A percentile compares a stretch with the other conserved stretches of the same genome.
Evolutionary conservation across 441 rosid species (phyloP).

Genomic region (Euphorbia schlechtendalii): DNA sequence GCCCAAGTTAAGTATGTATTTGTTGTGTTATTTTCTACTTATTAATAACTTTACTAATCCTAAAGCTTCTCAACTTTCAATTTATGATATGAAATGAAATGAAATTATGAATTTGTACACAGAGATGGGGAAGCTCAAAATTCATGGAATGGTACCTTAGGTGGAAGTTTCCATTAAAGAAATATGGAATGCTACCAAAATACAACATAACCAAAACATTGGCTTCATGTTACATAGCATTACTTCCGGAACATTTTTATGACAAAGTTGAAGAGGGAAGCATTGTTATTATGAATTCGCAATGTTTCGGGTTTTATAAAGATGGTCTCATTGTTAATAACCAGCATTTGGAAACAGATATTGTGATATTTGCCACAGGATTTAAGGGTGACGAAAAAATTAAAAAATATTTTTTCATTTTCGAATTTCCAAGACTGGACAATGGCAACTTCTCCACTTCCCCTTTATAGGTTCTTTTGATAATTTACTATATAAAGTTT

Average conservation of each 20-base stretch:
- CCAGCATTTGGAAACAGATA: conserved; percentile 26
- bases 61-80: no score
- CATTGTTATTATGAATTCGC: conserved; percentile 37
- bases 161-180: conserved; percentile 29
- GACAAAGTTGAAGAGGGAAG: conserved; percentile 42
- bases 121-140: conserved; percentile 41
- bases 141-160: conserved; percentile 33
- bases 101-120: no score
- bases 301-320: conserved; percentile 29
- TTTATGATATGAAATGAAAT: no score
- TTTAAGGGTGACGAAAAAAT: conserved; percentile 39
- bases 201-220: conserved; percentile 28
- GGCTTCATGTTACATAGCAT: conserved; percentile 29
- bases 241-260: conserved; percentile 33
- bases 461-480: conserved; percentile 26
- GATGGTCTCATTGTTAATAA: conserved; percentile 31
- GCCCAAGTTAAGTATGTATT: no score
- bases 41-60: no score
- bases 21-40: no score
- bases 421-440: conserved; percentile 21
- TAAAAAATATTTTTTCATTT: conserved; percentile 26
- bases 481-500: no score
- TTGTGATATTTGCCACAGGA: conserved; percentile 44
- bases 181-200: conserved; percentile 43
- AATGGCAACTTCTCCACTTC: conserved; percentile 27